phyloP scores from a whole-genome alignment of 2,329 filamentous ascomycete species.

The Seiridium cupressi region DNA sequence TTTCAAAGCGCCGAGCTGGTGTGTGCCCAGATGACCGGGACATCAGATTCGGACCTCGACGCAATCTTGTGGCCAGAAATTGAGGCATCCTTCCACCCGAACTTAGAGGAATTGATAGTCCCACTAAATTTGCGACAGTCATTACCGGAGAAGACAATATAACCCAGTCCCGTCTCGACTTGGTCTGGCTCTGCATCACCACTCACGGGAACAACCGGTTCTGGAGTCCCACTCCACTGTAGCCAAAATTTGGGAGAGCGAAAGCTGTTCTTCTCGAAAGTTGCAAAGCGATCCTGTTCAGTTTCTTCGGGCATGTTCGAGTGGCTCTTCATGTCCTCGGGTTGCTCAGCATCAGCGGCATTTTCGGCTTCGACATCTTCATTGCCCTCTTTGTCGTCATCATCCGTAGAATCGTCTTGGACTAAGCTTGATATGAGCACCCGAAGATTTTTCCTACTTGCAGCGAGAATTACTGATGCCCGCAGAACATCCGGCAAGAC shows the following conservation, averaged over 20 bases:
- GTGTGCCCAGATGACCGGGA: not conserved
- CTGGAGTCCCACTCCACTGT: slow-evolving; percentile 13
- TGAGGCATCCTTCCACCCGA: slow-evolving; percentile 19
- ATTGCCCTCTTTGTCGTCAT: not conserved
- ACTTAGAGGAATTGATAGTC: slow-evolving; percentile 17
- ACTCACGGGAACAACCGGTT: not conserved
- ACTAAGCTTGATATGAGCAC: not conserved
- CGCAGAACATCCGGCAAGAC: slow-evolving; percentile 7
- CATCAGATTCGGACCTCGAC: slow-evolving; percentile 13
- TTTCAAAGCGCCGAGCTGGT: not conserved
- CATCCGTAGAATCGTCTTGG: not conserved
- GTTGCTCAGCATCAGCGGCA: not conserved
- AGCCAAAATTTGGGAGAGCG: slow-evolving; percentile 23
- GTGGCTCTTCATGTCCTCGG: not conserved
- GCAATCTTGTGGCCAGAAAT: slow-evolving; percentile 16
- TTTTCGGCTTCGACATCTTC: not conserved
- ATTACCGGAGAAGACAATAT: slow-evolving; percentile 22
- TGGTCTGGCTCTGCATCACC: not conserved
- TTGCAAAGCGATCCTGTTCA: slow-evolving; percentile 7
- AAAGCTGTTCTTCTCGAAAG: slow-evolving; percentile 23
- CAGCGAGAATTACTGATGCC: slow-evolving; percentile 17
- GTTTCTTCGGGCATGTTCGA: not conserved
- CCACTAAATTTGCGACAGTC: slow-evolving; percentile 21
- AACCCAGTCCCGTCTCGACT: slow-evolving; percentile 15
- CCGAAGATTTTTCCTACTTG: slow-evolving; percentile 16